Evolutionary conservation across 164 flowering plant species (phyloP).

Genomic region (Macadamia integrifolia): DNA sequence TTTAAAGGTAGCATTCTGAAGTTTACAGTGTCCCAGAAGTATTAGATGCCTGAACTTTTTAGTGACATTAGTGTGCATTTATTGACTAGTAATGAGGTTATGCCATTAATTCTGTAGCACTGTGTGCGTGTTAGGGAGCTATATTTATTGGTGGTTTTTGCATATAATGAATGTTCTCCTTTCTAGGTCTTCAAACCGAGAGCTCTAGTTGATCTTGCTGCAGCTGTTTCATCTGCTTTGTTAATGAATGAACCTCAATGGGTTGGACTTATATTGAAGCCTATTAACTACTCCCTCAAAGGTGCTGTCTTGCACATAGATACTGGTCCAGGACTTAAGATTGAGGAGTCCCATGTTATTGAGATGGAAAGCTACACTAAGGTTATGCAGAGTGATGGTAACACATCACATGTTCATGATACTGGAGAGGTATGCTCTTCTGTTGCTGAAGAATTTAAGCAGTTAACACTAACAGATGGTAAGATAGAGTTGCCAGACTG

Average conservation of each 20-base stretch:
- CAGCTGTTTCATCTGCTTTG: constrained; percentile 87
- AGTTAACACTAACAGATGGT: constrained; percentile 52
- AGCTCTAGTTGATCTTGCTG: constrained; percentile 86
- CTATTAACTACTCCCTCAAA: constrained; percentile 82
- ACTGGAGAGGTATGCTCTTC: constrained; percentile 17
- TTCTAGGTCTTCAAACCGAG: constrained; percentile 82
- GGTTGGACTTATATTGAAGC: constrained; percentile 77
- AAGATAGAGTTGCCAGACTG: constrained; percentile 77
- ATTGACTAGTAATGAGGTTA: neutral
- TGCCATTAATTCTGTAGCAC: neutral
- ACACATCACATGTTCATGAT: constrained; percentile 13
- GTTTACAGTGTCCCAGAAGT: neutral
- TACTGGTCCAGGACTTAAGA: constrained; percentile 88
- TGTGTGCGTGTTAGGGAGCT: neutral
- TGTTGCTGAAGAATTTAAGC: constrained; percentile 32
- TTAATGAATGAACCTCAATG: constrained; percentile 94
- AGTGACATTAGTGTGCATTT: neutral
- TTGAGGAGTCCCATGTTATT: constrained; percentile 58
- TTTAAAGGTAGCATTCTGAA: constrained; percentile 51
- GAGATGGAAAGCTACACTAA: constrained; percentile 61
- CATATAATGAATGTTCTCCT: constrained; percentile 8
- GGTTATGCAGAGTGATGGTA: constrained; percentile 15
- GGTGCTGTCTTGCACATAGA: constrained; percentile 86
- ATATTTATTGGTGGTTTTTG: neutral
- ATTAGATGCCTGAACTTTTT: neutral